Conservation (phyloP, 2,329 filamentous ascomycete genomes). For the Pyrenophora tritici-repentis region DNA sequence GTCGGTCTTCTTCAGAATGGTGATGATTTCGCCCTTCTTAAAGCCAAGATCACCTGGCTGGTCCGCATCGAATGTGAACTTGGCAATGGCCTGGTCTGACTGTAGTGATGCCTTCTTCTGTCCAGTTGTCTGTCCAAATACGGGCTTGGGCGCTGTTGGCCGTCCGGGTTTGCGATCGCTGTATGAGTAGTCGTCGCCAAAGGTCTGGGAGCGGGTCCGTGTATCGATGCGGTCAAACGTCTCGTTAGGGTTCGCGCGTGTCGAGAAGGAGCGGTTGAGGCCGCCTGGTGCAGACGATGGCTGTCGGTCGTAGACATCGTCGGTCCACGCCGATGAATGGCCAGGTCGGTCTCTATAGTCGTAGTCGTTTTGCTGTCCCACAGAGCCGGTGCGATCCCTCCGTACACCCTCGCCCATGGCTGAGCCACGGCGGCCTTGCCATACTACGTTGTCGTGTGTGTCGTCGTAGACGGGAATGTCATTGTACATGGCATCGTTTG, state of each 20-base stretch:
- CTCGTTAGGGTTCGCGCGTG: constrained; percentile 54
- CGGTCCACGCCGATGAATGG: constrained; percentile 73
- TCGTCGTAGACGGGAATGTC: constrained; percentile 90
- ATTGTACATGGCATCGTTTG: constrained; percentile 68
- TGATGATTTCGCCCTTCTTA: constrained; percentile 97
- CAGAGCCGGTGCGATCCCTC: constrained; percentile 54
- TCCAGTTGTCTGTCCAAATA: constrained; percentile 64
- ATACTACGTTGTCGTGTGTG: constrained; percentile 78
- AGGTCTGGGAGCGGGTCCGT: constrained; percentile 47
- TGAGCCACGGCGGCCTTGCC: constrained; percentile 74
- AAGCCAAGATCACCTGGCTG: constrained; percentile 92
- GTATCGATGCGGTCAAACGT: constrained; percentile 55
- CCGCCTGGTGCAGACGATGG: constrained; percentile 39
- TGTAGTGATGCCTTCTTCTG: constrained; percentile 53
- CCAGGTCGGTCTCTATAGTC: constrained; percentile 62
- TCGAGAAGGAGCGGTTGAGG: constrained; percentile 57
- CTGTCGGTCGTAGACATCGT: constrained; percentile 71
- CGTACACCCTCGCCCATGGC: constrained; percentile 71
- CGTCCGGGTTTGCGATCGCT: constrained; percentile 70
- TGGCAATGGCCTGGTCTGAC: constrained; percentile 81
- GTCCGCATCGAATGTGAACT: constrained; percentile 93
- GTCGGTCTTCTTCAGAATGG: constrained; percentile 90
- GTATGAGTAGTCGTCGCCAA: constrained; percentile 58
- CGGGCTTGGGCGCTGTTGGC: constrained; percentile 87
- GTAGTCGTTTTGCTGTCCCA: constrained; percentile 50